Conservation (phyloP, 1,284 basidiomycete species). For the Papiliotrema nemorosa region DNA sequence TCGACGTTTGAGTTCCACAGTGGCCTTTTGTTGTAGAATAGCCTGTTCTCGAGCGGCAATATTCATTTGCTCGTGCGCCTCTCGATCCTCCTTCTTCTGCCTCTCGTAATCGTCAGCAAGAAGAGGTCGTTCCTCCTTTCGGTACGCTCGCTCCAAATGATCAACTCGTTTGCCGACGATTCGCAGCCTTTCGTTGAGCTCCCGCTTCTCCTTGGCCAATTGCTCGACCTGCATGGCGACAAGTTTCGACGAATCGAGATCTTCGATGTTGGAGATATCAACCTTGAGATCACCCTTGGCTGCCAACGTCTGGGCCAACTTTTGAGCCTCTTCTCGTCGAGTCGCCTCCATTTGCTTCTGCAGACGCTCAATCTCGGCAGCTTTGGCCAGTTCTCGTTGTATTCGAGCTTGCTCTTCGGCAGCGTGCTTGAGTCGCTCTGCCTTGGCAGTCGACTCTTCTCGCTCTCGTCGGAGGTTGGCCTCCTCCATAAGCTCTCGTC, state of each 20-base stretch:
- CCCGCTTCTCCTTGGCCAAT: constrained; percentile 94
- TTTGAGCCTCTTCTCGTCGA: constrained; percentile 78
- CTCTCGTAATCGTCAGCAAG: constrained; percentile 81
- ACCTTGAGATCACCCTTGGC: constrained; percentile 83
- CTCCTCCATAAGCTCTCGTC: constrained; percentile 84
- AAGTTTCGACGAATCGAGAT: constrained; percentile 80
- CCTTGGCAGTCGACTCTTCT: constrained; percentile 79
- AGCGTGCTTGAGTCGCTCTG: constrained; percentile 65
- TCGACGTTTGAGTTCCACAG: constrained; percentile 73
- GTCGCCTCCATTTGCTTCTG: constrained; percentile 79
- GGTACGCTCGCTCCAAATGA: constrained; percentile 91
- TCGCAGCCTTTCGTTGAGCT: constrained; percentile 76
- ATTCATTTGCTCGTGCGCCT: constrained; percentile 66
- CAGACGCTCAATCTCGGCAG: constrained; percentile 73
- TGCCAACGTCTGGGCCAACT: constrained; percentile 81
- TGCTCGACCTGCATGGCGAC: constrained; percentile 91
- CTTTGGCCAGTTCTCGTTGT: constrained; percentile 65
- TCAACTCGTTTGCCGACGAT: constrained; percentile 88
- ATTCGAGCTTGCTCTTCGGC: constrained; percentile 70
- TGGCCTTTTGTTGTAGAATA: constrained; percentile 63
- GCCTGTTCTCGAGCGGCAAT: constrained; percentile 61
- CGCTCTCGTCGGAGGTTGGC: constrained; percentile 81
- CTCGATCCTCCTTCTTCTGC: constrained; percentile 74
- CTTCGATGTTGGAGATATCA: constrained; percentile 75
- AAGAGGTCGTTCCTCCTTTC: constrained; percentile 87